These are phyloP conservation scores for Globisporangium paroecandrum DNA, from an alignment of 352 stramenopile species.

Conservation along the genomic window DNA sequence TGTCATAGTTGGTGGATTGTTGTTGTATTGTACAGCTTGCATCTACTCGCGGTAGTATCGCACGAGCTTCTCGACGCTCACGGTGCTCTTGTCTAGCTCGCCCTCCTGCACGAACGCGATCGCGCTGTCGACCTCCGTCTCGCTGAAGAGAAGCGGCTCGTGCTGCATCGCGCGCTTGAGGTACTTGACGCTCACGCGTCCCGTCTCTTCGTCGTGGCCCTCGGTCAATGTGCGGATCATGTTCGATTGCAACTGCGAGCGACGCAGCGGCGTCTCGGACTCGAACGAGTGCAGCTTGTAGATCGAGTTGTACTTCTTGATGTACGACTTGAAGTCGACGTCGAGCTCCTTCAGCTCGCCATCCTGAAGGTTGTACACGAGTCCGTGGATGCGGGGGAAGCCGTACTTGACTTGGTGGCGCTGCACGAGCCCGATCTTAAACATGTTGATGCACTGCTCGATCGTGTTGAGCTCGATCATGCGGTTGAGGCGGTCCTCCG, in stretches of 20 bases:
- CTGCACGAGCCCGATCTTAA: constrained; percentile 88
- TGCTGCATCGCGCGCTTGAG: constrained; percentile 64
- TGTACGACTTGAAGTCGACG: constrained; percentile 78
- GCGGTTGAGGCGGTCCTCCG: constrained; percentile 69
- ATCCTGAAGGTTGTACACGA: constrained; percentile 85
- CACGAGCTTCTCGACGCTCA: constrained; percentile 60
- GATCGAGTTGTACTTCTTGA: constrained; percentile 74
- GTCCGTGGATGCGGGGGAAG: constrained; percentile 85
- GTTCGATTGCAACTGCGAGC: constrained; percentile 69
- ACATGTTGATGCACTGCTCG: constrained; percentile 90
- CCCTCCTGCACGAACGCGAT: constrained; percentile 42
- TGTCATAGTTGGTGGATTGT: not conserved
- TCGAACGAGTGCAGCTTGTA: constrained; percentile 82
- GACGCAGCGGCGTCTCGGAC: constrained; percentile 35
- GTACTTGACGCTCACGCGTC: constrained; percentile 50
- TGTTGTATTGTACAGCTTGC: not conserved
- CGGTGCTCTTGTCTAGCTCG: constrained; percentile 20
- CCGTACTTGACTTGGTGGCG: constrained; percentile 85
- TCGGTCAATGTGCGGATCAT: constrained; percentile 63
- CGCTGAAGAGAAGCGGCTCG: constrained; percentile 78
- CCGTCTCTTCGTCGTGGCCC: constrained; percentile 55
- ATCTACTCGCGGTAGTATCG: constrained; percentile 16
- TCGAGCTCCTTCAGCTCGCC: constrained; percentile 84
- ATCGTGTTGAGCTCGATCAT: constrained; percentile 88
- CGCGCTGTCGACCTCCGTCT: constrained; percentile 60